Conservation (phyloP, 306 rosid genomes). For the Rubus parviflorus region DNA sequence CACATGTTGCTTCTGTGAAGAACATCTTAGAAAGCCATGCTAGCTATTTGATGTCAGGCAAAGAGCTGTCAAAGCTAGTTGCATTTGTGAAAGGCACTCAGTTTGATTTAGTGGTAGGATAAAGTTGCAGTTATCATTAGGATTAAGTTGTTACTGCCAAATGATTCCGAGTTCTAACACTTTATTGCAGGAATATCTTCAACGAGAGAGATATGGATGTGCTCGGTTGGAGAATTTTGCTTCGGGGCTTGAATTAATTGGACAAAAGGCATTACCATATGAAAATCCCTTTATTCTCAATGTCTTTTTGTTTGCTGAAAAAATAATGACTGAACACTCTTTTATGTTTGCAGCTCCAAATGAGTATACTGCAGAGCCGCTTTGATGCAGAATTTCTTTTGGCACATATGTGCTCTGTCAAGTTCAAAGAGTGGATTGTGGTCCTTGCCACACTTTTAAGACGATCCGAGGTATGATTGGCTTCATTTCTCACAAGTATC, state of each 20-base stretch:
- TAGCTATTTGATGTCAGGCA: conserved; percentile 88
- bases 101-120: conserved; percentile 91
- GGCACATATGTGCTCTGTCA: conserved; percentile 95
- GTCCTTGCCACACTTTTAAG: conserved; percentile 92
- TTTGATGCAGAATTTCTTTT: conserved; percentile 95
- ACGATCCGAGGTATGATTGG: conserved; percentile 70
- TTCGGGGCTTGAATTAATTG: conserved; percentile 85
- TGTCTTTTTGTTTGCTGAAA: neutral
- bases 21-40: conserved; percentile 94
- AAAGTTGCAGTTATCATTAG: conserved; percentile 10
- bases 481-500: conserved; percentile 20
- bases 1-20: conserved; percentile 82
- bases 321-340: conserved; percentile 13
- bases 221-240: conserved; percentile 92
- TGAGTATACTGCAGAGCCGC: conserved; percentile 84
- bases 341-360: conserved; percentile 72
- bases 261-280: conserved; percentile 64
- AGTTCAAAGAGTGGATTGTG: conserved; percentile 98
- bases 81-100: conserved; percentile 97
- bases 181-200: conserved; percentile 79
- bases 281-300: conserved; percentile 10
- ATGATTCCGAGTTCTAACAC: conserved; percentile 23
- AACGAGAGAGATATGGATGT: conserved; percentile 85
- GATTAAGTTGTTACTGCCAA: conserved; percentile 3
- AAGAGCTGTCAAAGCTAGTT: conserved; percentile 96